A percentile compares a stretch with the other conserved stretches of the same genome.
Conservation (phyloP, 139 green algal species). For the Trebouxia sp. region DNA sequence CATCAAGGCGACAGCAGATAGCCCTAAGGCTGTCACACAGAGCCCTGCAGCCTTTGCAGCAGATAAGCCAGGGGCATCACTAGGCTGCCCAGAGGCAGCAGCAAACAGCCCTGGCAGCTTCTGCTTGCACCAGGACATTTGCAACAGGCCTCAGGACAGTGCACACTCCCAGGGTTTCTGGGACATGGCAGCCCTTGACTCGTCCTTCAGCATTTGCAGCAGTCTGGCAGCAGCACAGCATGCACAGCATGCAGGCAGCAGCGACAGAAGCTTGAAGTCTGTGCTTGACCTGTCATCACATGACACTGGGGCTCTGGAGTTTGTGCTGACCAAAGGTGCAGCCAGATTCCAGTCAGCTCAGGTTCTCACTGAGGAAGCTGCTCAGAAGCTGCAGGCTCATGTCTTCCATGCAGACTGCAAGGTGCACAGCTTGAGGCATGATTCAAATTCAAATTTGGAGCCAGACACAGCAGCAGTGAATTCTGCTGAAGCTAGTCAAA, state of each 20-base stretch:
- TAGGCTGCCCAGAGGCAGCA: background rate
- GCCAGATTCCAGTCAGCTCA: slow-evolving; percentile 5
- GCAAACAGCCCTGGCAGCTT: background rate
- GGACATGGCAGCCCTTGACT: slow-evolving; percentile 47
- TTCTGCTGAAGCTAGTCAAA: background rate
- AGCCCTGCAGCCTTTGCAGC: background rate
- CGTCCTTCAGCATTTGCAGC: slow-evolving; percentile 33
- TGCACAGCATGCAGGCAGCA: background rate
- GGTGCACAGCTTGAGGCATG: background rate
- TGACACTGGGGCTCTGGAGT: background rate
- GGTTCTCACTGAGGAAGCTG: background rate
- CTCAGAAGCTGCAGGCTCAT: background rate
- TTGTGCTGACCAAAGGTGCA: background rate
- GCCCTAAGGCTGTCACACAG: background rate
- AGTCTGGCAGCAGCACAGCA: background rate
- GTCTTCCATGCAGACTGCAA: background rate
- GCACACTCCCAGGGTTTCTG: slow-evolving; percentile 29
- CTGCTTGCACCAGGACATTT: background rate
- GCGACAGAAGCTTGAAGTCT: background rate
- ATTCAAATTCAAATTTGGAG: background rate
- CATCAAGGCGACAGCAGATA: background rate
- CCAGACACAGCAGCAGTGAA: background rate
- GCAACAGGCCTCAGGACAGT: background rate
- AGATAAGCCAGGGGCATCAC: background rate
- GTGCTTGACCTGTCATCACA: background rate